phyloP scores from a whole-genome alignment of 495 filamentous ascomycete genomes.

The Cryomyces minteri region DNA sequence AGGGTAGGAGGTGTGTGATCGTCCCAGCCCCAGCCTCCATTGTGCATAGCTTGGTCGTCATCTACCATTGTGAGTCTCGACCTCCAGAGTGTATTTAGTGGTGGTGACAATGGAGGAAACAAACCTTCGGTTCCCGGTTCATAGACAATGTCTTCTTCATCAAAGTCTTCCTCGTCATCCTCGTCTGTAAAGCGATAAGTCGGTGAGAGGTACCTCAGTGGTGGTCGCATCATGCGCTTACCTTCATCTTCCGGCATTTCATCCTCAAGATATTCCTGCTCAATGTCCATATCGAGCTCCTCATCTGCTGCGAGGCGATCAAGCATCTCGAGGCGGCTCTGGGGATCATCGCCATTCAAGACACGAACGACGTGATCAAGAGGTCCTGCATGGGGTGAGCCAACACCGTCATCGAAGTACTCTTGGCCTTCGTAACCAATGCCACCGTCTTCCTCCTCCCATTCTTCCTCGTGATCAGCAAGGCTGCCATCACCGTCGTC shows the following conservation, averaged over 20 bases:
- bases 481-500: constrained; percentile 48
- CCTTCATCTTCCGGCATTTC: constrained; percentile 45
- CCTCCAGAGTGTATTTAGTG: not conserved
- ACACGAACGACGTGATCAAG: constrained; percentile 2
- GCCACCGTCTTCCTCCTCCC: constrained; percentile 43
- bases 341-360: constrained; percentile 3
- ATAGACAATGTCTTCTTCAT: constrained; percentile 21
- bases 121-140: constrained; percentile 18
- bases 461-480: constrained; percentile 37
- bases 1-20: constrained; percentile 23
- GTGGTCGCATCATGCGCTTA: constrained; percentile 1
- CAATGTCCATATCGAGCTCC: constrained; percentile 9
- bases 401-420: not conserved
- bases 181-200: constrained; percentile 10
- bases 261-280: constrained; percentile 26
- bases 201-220: not conserved
- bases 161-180: constrained; percentile 21
- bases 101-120: not conserved
- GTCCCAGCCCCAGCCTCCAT: constrained; percentile 40
- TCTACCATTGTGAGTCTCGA: constrained; percentile 1
- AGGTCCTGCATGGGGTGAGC: constrained; percentile 3
- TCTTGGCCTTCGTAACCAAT: constrained; percentile 26
- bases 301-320: constrained; percentile 5
- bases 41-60: constrained; percentile 15
- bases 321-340: not conserved